Percentiles rank a stretch among this genome's conserved stretches.
Evolutionary conservation across 1,284 basidiomycete species (phyloP).

Genomic region (Wallemia hederae): DNA sequence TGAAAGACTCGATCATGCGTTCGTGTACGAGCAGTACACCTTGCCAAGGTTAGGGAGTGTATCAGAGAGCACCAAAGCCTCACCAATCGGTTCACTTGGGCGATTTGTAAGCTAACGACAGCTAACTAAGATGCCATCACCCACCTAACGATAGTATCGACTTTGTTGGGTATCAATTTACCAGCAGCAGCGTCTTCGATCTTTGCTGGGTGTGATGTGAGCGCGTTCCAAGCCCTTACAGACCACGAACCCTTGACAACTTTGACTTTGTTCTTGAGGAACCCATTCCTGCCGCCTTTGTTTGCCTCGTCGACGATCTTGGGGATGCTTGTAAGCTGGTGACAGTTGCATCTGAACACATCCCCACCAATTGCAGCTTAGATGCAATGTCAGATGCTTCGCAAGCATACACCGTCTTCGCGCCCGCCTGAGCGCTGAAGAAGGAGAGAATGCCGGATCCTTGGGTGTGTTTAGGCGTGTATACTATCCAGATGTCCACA

Average conservation of each 20-base stretch:
- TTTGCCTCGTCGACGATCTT: neutral
- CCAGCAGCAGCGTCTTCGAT: neutral
- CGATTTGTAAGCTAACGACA: neutral
- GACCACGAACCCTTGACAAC: neutral
- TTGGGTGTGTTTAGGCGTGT: neutral
- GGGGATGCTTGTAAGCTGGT: neutral
- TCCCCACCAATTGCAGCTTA: neutral
- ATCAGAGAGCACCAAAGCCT: neutral
- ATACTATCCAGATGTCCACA: neutral
- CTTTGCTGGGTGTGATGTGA: neutral
- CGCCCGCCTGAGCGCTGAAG: neutral
- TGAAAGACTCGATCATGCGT: neutral
- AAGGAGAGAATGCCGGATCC: neutral
- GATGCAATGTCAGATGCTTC: neutral
- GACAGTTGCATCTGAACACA: neutral
- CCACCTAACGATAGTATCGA: neutral
- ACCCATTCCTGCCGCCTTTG: neutral
- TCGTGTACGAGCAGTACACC: neutral
- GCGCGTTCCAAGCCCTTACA: neutral
- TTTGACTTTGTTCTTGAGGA: neutral
- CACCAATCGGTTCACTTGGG: neutral
- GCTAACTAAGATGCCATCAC: neutral
- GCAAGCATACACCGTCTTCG: neutral
- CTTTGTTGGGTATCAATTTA: neutral
- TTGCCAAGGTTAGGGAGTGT: neutral